Evolutionary conservation across 768 basidiomycete genomes (phyloP).

Genomic region (Termitomyces sp.): DNA sequence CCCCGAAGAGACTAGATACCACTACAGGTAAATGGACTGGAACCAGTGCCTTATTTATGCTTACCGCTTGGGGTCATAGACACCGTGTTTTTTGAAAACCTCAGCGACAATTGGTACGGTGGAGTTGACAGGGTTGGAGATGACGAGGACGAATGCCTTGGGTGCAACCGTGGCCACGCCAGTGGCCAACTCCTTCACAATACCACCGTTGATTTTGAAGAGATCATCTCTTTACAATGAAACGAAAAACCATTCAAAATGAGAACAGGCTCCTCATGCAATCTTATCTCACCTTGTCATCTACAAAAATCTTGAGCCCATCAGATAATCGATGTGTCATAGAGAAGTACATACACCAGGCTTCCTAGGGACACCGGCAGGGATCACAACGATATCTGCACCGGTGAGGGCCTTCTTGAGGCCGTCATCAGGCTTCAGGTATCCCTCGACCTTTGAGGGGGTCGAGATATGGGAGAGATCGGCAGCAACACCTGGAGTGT

Average conservation of each 20-base stretch:
- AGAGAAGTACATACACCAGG: slow-evolving; percentile 61
- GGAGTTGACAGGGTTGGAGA: slow-evolving; percentile 99
- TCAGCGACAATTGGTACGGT: slow-evolving; percentile 97
- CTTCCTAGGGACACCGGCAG: slow-evolving; percentile 95
- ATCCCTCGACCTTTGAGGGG: slow-evolving; percentile 79
- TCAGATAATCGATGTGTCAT: slow-evolving; percentile 2
- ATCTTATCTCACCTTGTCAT: slow-evolving; percentile 43
- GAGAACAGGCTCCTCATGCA: not conserved
- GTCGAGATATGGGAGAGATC: slow-evolving; percentile 94
- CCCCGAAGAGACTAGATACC: slow-evolving; percentile 79
- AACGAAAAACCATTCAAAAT: slow-evolving; percentile 10
- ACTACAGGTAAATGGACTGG: no score
- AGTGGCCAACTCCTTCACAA: slow-evolving; percentile 88
- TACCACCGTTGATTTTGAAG: slow-evolving; percentile 99
- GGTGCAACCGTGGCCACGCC: slow-evolving; percentile 81
- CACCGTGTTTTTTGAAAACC: slow-evolving; percentile 87
- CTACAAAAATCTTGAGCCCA: slow-evolving; percentile 21
- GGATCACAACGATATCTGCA: slow-evolving; percentile 90
- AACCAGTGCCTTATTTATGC: slow-evolving; percentile 7
- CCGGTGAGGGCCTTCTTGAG: slow-evolving; percentile 78
- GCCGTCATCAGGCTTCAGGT: slow-evolving; percentile 72
- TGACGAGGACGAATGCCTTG: slow-evolving; percentile 91
- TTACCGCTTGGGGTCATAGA: slow-evolving; percentile 89
- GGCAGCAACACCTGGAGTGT: slow-evolving; percentile 94
- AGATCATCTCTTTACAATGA: slow-evolving; percentile 69